These are phyloP conservation scores for Ensete glaucum DNA, from an alignment of 176 grass and related monocot species.

Conservation along the genomic window DNA sequence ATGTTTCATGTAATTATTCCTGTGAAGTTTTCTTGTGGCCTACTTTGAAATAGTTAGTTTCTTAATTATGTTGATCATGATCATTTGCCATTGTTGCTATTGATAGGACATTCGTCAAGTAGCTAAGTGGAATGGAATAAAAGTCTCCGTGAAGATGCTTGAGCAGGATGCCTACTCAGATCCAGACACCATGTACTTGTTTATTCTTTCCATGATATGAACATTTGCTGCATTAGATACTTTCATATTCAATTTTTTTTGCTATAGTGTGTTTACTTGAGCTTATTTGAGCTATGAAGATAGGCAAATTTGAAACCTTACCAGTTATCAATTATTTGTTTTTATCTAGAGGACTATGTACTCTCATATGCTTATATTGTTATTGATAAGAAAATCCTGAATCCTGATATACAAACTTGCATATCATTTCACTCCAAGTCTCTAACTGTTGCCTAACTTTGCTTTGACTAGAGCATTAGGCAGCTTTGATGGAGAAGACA, in stretches of 20 bases:
- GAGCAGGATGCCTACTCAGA: constrained; percentile 77
- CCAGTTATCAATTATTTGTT: background rate
- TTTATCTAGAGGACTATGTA: background rate
- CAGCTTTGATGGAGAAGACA: background rate
- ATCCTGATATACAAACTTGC: background rate
- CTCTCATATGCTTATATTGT: background rate
- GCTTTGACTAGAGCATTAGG: background rate
- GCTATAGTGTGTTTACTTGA: background rate
- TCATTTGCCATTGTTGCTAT: background rate
- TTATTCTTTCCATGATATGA: constrained; percentile 21
- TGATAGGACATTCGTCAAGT: constrained; percentile 52
- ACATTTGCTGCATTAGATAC: background rate
- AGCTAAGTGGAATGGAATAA: constrained; percentile 88
- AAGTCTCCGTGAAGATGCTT: constrained; percentile 87
- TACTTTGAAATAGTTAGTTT: background rate
- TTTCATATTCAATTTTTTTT: background rate
- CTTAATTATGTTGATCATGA: background rate
- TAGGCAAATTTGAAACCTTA: background rate
- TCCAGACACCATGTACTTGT: constrained; percentile 74
- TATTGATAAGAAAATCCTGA: background rate
- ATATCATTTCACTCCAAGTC: background rate
- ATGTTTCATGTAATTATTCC: background rate
- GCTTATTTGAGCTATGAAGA: background rate
- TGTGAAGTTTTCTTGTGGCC: background rate
- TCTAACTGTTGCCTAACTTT: too few species aligned